Conservation (phyloP, 768 basidiomycete genomes). For the Lactarius quietus region DNA sequence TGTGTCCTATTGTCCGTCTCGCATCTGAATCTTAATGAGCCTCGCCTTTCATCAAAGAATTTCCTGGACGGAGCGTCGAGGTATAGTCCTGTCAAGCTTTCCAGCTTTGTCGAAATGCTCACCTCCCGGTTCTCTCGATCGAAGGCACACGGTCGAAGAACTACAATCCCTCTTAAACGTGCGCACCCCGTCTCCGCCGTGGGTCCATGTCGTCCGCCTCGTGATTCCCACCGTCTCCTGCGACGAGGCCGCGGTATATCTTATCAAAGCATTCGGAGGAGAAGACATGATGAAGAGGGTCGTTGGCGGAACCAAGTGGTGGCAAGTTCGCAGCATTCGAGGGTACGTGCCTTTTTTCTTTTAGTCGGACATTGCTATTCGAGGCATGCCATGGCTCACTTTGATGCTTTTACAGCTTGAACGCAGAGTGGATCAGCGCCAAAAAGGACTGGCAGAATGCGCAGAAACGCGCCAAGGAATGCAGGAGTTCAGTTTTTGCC, state of each 20-base stretch:
- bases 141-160: slow-evolving; percentile 81
- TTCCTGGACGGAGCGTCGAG: slow-evolving; percentile 79
- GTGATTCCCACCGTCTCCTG: slow-evolving; percentile 73
- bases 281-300: slow-evolving; percentile 63
- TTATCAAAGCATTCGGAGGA: slow-evolving; percentile 84
- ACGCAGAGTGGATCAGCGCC: slow-evolving; percentile 85
- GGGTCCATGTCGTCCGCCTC: slow-evolving; percentile 68
- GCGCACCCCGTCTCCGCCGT: slow-evolving; percentile 80
- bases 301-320: slow-evolving; percentile 91
- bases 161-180: slow-evolving; percentile 78
- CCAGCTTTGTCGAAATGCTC: background rate
- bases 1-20: slow-evolving; percentile 29
- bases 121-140: slow-evolving; percentile 1
- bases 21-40: background rate
- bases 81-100: too few relatives aligned
- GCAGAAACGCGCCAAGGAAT: slow-evolving; percentile 48
- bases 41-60: slow-evolving; percentile 27
- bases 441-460: slow-evolving; percentile 79
- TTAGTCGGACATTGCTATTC: too few relatives aligned
- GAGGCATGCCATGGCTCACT: too few relatives aligned
- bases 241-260: slow-evolving; percentile 63
- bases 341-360: too few relatives aligned
- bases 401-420: slow-evolving; percentile 58
- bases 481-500: background rate
- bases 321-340: too few relatives aligned